Evolutionary conservation across 108 stramenopile genomes (phyloP).

Genomic region (Nannochloropsis salina): DNA sequence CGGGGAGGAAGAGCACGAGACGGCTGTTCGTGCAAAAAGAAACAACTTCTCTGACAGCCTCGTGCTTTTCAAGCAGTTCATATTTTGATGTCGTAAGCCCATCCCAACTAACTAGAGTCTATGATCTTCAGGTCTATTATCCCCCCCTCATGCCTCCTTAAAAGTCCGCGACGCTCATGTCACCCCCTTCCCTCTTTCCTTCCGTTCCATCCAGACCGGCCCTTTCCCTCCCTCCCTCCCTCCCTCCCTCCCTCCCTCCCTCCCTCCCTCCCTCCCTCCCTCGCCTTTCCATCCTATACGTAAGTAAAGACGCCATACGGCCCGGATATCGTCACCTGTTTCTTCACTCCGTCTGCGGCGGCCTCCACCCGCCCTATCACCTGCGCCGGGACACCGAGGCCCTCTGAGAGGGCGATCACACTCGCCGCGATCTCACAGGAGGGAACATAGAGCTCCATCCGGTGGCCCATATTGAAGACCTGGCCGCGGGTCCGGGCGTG

Average conservation of each 20-base stretch:
- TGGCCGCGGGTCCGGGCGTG: not conserved
- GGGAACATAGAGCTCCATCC: conserved; percentile 28
- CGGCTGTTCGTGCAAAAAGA: too few species aligned
- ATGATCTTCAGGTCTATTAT: too few species aligned
- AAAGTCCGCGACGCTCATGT: not conserved
- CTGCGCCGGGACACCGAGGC: conserved; percentile 22
- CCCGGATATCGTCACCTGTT: conserved; percentile 24
- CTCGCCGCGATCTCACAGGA: conserved; percentile 7
- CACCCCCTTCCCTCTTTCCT: not conserved
- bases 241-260: not conserved
- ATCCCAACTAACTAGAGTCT: too few species aligned
- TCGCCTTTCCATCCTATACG: too few species aligned
- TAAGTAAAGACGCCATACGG: conserved; percentile 29
- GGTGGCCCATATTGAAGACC: conserved; percentile 35
- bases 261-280: not conserved
- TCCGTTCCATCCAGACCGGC: not conserved
- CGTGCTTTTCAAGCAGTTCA: too few species aligned
- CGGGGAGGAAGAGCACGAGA: too few species aligned
- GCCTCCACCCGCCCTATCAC: conserved; percentile 34
- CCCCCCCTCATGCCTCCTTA: too few species aligned
- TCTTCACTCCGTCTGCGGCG: not conserved
- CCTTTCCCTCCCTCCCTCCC: not conserved
- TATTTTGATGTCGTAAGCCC: too few species aligned
- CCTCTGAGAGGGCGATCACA: conserved; percentile 30
- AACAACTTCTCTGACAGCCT: too few species aligned